Conservation (phyloP, 2,329 filamentous ascomycete species). For the Ophiostoma sp. region DNA sequence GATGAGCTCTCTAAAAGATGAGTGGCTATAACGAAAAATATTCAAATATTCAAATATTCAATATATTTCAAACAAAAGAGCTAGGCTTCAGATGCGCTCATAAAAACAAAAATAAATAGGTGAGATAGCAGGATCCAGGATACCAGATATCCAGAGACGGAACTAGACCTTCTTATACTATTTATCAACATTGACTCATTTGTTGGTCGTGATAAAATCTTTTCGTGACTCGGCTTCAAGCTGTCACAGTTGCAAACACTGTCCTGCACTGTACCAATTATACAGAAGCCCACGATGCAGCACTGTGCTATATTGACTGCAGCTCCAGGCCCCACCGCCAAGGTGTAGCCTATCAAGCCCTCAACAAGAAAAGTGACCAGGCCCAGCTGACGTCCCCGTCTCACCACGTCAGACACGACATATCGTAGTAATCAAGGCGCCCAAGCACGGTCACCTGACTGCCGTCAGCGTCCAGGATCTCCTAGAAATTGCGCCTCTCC, state of each 20-base stretch:
- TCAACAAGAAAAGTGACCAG: neutral
- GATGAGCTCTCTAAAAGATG: neutral
- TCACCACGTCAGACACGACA: slow-evolving; percentile 6
- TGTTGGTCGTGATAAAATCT: slow-evolving; percentile 14
- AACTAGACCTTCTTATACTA: neutral
- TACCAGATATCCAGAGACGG: neutral
- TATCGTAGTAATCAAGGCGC: neutral
- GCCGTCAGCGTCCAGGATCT: slow-evolving; percentile 1
- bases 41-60: neutral
- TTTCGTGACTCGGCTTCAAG: slow-evolving; percentile 9
- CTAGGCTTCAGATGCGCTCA: neutral
- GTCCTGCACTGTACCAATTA: neutral
- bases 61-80: neutral
- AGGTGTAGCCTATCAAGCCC: neutral
- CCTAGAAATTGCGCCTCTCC: neutral
- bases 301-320: slow-evolving; percentile 9
- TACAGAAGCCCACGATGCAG: too few species aligned
- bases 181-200: neutral
- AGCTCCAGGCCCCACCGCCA: neutral
- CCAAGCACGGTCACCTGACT: slow-evolving; percentile 10
- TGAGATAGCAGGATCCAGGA: neutral
- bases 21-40: neutral
- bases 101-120: slow-evolving; percentile 1
- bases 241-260: neutral
- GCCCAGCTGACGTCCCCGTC: neutral